Evolutionary conservation across 208 protist genomes (phyloP).

Genomic region (Wallacemonas sp.): DNA sequence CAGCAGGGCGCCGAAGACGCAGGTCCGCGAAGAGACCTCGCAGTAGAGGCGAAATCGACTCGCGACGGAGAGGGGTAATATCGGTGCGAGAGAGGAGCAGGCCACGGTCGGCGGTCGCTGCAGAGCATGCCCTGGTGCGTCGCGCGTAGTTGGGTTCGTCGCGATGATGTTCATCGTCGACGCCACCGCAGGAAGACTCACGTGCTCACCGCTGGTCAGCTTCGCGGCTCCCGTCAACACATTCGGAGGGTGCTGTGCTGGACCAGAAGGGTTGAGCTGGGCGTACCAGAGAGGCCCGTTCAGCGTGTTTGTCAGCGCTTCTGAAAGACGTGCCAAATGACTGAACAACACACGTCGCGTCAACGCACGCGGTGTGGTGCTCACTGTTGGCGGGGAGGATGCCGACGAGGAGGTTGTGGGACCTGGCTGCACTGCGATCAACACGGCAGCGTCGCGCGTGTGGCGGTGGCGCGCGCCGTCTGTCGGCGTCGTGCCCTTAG

Average conservation of each 20-base stretch:
- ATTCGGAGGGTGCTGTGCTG: not conserved
- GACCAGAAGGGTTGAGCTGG: slow-evolving; percentile 3
- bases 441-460: too few relatives aligned
- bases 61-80: slow-evolving; percentile 5
- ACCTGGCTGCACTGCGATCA: too few relatives aligned
- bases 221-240: not conserved
- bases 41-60: slow-evolving; percentile 5
- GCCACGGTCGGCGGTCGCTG: too few relatives aligned
- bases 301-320: not conserved
- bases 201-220: not conserved
- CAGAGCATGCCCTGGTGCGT: too few relatives aligned
- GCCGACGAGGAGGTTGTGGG: too few relatives aligned
- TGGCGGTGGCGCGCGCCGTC: too few relatives aligned
- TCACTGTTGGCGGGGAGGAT: not conserved
- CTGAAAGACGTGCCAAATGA: not conserved
- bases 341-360: not conserved
- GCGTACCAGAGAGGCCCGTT: slow-evolving; percentile 6
- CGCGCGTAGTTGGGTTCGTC: too few relatives aligned
- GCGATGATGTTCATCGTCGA: too few relatives aligned
- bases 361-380: not conserved
- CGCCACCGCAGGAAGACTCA: too few relatives aligned
- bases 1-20: slow-evolving; percentile 5
- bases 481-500: too few relatives aligned
- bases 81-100: not conserved
- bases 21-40: not conserved